These are phyloP conservation scores for Paspalum notatum DNA, from an alignment of 176 grass and related monocot species.

Conservation along the genomic window DNA sequence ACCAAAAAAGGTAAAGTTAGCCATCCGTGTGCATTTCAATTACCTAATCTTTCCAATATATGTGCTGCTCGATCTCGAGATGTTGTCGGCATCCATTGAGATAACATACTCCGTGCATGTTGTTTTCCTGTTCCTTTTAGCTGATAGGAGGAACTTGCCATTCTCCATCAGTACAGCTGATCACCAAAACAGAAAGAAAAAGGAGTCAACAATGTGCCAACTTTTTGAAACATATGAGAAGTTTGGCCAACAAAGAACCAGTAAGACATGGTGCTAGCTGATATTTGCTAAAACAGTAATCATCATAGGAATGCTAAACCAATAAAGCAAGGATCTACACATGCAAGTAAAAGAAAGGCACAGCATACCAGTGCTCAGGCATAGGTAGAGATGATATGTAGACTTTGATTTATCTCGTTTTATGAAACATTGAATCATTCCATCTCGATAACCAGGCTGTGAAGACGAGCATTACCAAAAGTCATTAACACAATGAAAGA, in stretches of 20 bases:
- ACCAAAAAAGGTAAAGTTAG: neutral
- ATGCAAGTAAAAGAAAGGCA: neutral
- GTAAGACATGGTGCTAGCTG: neutral
- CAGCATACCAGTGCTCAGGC: slow-evolving; percentile 76
- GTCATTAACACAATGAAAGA: neutral
- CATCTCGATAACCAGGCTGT: slow-evolving; percentile 90
- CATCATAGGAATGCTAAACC: neutral
- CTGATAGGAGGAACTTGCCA: slow-evolving; percentile 95
- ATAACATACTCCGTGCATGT: slow-evolving; percentile 93
- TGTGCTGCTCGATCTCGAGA: slow-evolving; percentile 91
- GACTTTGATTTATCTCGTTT: slow-evolving; percentile 96
- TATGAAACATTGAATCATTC: slow-evolving; percentile 95
- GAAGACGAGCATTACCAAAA: slow-evolving; percentile 29
- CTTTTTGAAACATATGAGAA: neutral
- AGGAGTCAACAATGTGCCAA: neutral
- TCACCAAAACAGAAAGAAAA: neutral
- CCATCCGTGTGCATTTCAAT: neutral
- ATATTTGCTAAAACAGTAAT: neutral
- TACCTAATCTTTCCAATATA: slow-evolving; percentile 99
- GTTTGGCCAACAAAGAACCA: neutral
- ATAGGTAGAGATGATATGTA: slow-evolving; percentile 94
- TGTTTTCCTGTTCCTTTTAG: slow-evolving; percentile 84
- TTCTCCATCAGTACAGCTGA: slow-evolving; percentile 82
- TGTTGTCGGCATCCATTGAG: slow-evolving; percentile 79
- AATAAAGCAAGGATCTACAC: neutral